A percentile compares a stretch with the other conserved stretches of the same genome.
These are phyloP conservation scores for Carex parvula DNA, from an alignment of 176 grass and related monocot species.

Conservation along the genomic window DNA sequence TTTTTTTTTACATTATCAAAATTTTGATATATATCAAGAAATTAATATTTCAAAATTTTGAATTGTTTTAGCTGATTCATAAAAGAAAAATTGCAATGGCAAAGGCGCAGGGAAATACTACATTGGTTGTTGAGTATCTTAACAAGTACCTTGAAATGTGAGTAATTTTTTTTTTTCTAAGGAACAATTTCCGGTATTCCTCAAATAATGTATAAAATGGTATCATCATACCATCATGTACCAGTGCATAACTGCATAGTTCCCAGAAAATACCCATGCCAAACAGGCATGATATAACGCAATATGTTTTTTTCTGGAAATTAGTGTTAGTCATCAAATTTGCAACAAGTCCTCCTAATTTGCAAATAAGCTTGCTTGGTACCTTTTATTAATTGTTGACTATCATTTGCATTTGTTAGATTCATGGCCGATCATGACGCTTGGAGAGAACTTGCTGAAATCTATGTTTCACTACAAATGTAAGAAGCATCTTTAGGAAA, in stretches of 20 bases:
- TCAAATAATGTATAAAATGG: not conserved
- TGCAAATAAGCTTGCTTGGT: constrained; percentile 11
- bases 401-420: constrained; percentile 41
- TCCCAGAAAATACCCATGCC: not conserved
- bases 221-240: constrained; percentile 5
- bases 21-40: not conserved
- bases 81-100: constrained; percentile 96
- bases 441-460: constrained; percentile 99
- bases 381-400: constrained; percentile 16
- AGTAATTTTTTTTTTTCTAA: constrained; percentile 35
- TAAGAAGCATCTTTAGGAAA: constrained; percentile 38
- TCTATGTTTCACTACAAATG: constrained; percentile 84
- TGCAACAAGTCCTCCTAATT: not conserved
- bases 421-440: constrained; percentile 99
- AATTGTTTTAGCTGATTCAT: constrained; percentile 53
- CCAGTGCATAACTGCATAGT: not conserved
- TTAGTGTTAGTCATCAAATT: not conserved
- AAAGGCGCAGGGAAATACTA: constrained; percentile 84
- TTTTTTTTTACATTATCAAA: not conserved
- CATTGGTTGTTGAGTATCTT: constrained; percentile 61
- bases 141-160: constrained; percentile 94
- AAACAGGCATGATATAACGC: not conserved
- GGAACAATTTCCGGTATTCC: constrained; percentile 16
- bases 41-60: constrained; percentile 24
- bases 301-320: not conserved